phyloP scores from a whole-genome alignment of 2,329 filamentous ascomycete species.

The Lasiodiplodia citricola region DNA sequence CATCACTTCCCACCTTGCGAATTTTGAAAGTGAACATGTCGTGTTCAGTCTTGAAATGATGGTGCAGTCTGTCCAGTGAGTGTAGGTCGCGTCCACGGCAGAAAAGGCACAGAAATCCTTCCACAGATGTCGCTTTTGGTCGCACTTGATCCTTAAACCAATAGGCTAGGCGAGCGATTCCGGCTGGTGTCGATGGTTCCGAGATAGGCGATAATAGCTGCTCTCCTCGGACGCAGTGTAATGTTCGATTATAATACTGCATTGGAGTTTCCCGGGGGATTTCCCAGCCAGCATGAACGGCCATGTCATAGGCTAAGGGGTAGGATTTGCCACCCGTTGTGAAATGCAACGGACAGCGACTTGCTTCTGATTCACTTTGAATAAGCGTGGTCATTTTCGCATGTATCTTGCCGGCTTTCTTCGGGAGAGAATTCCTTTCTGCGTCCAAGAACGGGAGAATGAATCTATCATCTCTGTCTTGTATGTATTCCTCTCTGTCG shows the following conservation, averaged over 20 bases:
- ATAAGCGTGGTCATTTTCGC: constrained; percentile 40
- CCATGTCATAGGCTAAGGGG: constrained; percentile 34
- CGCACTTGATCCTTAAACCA: constrained; percentile 29
- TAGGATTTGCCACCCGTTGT: constrained; percentile 13
- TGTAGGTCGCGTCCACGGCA: constrained; percentile 28
- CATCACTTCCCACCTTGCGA: not conserved
- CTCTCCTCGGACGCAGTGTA: constrained; percentile 23
- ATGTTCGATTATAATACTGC: constrained; percentile 35
- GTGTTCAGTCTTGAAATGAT: constrained; percentile 44
- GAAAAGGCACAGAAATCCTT: constrained; percentile 32
- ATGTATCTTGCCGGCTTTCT: not conserved
- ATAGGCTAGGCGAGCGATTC: constrained; percentile 15
- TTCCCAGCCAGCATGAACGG: constrained; percentile 35
- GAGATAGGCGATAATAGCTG: constrained; percentile 19
- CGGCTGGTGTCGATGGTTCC: not conserved
- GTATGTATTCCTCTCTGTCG: constrained; percentile 31
- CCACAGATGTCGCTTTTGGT: constrained; percentile 24
- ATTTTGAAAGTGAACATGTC: constrained; percentile 40
- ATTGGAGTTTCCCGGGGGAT: constrained; percentile 30
- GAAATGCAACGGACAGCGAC: not conserved
- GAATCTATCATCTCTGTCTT: too few relatives aligned
- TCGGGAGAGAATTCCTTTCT: not conserved
- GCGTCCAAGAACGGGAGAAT: constrained; percentile 36
- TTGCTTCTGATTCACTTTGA: constrained; percentile 27
- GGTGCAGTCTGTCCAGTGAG: constrained; percentile 36